Evolutionary conservation across 352 stramenopile genomes (phyloP).

Genomic region (Phytophthora cryptogea): DNA sequence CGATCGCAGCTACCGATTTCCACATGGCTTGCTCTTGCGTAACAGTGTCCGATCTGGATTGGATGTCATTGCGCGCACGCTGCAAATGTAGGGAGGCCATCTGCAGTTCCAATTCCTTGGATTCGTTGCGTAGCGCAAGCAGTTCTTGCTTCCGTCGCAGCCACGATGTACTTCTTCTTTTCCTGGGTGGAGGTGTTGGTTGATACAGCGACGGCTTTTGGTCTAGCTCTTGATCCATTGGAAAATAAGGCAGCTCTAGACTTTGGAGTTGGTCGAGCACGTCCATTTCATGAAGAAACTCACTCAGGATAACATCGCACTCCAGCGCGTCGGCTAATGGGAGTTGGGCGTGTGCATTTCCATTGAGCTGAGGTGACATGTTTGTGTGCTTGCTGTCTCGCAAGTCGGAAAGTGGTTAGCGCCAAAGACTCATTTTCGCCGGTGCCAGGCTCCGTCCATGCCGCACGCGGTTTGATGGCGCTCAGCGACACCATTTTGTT

Average conservation of each 20-base stretch:
- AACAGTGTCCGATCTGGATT: neutral
- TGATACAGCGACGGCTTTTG: neutral
- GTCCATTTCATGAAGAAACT: slow-evolving; percentile 30
- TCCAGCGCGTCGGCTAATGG: slow-evolving; percentile 9
- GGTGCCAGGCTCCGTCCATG: neutral
- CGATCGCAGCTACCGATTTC: slow-evolving; percentile 20
- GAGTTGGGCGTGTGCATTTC: neutral
- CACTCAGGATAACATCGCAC: slow-evolving; percentile 15
- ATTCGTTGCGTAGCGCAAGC: slow-evolving; percentile 15
- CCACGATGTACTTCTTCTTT: slow-evolving; percentile 31
- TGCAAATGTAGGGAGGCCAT: slow-evolving; percentile 13
- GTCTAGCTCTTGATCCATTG: neutral
- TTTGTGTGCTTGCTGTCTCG: slow-evolving; percentile 3
- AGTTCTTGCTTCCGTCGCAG: slow-evolving; percentile 32
- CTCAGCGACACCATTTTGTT: neutral
- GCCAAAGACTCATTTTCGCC: neutral
- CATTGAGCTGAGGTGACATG: slow-evolving; percentile 11
- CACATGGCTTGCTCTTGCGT: slow-evolving; percentile 13
- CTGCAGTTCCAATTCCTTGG: slow-evolving; percentile 1
- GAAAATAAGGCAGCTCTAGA: neutral
- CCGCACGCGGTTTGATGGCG: neutral
- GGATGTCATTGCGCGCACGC: neutral
- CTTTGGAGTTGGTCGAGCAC: slow-evolving; percentile 12
- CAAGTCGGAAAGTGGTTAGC: slow-evolving; percentile 31
- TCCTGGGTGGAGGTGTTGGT: neutral